phyloP scores from a whole-genome alignment of 1,139 yeast genomes.

The Taphrina confusa region DNA sequence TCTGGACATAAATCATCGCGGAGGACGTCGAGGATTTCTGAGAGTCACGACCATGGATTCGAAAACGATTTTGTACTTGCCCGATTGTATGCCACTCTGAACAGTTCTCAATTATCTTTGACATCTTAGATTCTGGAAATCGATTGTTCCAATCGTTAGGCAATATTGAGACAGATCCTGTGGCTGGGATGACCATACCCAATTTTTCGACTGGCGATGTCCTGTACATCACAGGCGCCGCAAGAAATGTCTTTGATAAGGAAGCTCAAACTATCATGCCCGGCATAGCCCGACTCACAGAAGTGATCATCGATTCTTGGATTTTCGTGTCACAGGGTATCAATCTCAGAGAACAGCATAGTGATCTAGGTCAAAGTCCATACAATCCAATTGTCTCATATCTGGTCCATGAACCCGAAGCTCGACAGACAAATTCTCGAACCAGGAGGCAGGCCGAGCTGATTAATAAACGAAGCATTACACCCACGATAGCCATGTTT shows the following conservation, averaged over 20 bases:
- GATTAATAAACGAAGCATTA: too few relatives aligned
- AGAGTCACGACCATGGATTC: too few relatives aligned
- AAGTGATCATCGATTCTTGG: background rate
- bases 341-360: background rate
- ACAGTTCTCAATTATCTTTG: too few relatives aligned
- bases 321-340: background rate
- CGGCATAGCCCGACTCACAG: conserved; percentile 1
- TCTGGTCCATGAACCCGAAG: too few relatives aligned
- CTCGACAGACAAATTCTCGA: too few relatives aligned
- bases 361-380: background rate
- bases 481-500: too few relatives aligned
- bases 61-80: too few relatives aligned
- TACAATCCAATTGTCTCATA: background rate
- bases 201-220: background rate
- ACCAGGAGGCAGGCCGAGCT: too few relatives aligned
- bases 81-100: too few relatives aligned
- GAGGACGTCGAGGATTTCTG: too few relatives aligned
- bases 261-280: background rate
- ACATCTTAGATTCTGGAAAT: too few relatives aligned
- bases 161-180: background rate
- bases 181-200: conserved; percentile 1
- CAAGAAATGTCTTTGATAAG: background rate
- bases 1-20: too few relatives aligned
- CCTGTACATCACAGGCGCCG: conserved; percentile 3
- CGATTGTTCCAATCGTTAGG: conserved; percentile 3